Percentiles rank a stretch among this genome's conserved stretches.
Conservation (phyloP, 2,329 filamentous ascomycete species). For the Claviceps pazoutovae region DNA sequence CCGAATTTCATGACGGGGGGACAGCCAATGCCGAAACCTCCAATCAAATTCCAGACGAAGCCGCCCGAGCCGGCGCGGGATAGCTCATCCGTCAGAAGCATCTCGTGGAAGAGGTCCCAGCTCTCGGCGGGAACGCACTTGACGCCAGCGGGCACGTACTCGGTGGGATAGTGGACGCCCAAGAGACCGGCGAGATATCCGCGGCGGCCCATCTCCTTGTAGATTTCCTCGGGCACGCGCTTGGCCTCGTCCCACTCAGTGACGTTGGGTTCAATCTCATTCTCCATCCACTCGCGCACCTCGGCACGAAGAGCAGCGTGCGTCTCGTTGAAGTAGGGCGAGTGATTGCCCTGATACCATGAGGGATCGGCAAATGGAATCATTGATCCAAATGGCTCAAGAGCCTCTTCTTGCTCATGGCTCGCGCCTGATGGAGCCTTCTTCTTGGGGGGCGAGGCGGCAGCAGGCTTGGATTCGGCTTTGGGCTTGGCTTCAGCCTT, state of each 20-base stretch:
- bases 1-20: slow-evolving; percentile 89
- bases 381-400: slow-evolving; percentile 74
- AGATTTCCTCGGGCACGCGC: slow-evolving; percentile 75
- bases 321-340: slow-evolving; percentile 89
- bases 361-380: slow-evolving; percentile 85
- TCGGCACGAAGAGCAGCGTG: slow-evolving; percentile 85
- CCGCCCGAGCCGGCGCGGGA: slow-evolving; percentile 80
- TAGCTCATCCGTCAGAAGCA: slow-evolving; percentile 88
- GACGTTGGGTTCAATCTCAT: slow-evolving; percentile 78
- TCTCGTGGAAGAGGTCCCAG: slow-evolving; percentile 98
- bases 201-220: slow-evolving; percentile 86
- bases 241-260: slow-evolving; percentile 96
- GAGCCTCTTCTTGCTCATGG: slow-evolving; percentile 46
- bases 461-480: slow-evolving; percentile 17
- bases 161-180: slow-evolving; percentile 65
- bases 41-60: slow-evolving; percentile 92
- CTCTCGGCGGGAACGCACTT: slow-evolving; percentile 71
- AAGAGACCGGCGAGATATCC: slow-evolving; percentile 90
- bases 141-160: slow-evolving; percentile 55
- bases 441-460: slow-evolving; percentile 16
- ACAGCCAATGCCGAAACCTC: slow-evolving; percentile 90
- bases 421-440: slow-evolving; percentile 20
- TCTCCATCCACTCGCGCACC: slow-evolving; percentile 82
- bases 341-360: slow-evolving; percentile 94
- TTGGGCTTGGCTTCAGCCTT: slow-evolving; percentile 41